phyloP scores from a whole-genome alignment of 2,329 filamentous ascomycete species.

The Microsporum canis region DNA sequence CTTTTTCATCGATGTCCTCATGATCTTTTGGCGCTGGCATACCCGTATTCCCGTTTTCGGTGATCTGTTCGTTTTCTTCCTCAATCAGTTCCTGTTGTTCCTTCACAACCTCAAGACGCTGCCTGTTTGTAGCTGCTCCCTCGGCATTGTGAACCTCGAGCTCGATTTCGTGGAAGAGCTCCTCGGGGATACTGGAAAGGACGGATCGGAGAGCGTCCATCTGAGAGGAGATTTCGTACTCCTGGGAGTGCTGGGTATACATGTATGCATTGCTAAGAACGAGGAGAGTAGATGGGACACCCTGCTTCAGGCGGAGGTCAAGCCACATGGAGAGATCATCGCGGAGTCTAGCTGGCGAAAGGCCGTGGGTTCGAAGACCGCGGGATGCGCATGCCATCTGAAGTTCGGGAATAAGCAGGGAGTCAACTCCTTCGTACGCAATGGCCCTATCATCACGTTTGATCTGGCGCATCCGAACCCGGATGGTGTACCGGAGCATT shows the following conservation, averaged over 20 bases:
- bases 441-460: constrained; percentile 96
- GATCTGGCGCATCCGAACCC: constrained; percentile 97
- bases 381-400: constrained; percentile 86
- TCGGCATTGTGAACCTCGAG: constrained; percentile 95
- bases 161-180: constrained; percentile 98
- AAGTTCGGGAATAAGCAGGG: constrained; percentile 81
- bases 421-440: constrained; percentile 84
- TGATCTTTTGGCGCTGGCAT: constrained; percentile 68
- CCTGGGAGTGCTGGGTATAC: constrained; percentile 67
- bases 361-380: constrained; percentile 82
- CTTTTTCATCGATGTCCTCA: constrained; percentile 90
- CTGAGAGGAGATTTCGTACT: constrained; percentile 72
- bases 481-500: constrained; percentile 93
- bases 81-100: constrained; percentile 97
- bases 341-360: constrained; percentile 76
- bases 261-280: constrained; percentile 97
- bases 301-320: constrained; percentile 81
- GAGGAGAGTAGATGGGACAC: constrained; percentile 89
- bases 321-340: constrained; percentile 91
- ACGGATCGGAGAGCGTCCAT: constrained; percentile 89
- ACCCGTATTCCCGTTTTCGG: constrained; percentile 64
- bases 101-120: constrained; percentile 93
- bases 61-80: constrained; percentile 87
- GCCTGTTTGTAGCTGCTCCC: constrained; percentile 96
- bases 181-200: constrained; percentile 87